Conservation (phyloP, 2,329 filamentous ascomycete genomes). For the Dactylellina drechsleri region DNA sequence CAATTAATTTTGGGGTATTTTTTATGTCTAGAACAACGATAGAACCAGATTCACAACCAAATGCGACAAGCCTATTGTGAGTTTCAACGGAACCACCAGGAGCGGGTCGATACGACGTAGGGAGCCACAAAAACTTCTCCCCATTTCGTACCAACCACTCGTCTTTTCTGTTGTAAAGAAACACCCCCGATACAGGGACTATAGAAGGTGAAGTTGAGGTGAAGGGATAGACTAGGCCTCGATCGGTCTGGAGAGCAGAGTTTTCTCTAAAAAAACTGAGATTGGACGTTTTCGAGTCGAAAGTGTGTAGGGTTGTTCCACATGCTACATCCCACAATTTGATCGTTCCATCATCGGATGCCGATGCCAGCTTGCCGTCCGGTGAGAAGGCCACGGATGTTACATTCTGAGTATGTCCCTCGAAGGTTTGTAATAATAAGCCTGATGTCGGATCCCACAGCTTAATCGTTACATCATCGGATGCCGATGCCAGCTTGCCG, state of each 20-base stretch:
- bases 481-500: slow-evolving; percentile 28
- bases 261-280: too few relatives aligned
- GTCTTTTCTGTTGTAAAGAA: background rate
- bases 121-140: background rate
- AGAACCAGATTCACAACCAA: too few relatives aligned
- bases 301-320: too few relatives aligned
- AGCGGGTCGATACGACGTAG: background rate
- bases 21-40: too few relatives aligned
- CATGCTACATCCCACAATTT: background rate
- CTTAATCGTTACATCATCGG: background rate
- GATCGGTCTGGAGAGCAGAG: too few relatives aligned
- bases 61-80: too few relatives aligned
- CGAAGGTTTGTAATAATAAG: background rate
- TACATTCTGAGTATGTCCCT: background rate
- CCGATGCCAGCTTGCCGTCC: background rate
- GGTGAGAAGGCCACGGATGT: background rate
- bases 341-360: background rate
- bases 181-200: too few relatives aligned
- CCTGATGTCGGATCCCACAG: slow-evolving; percentile 60
- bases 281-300: too few relatives aligned
- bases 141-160: background rate
- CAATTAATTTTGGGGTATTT: too few relatives aligned
- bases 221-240: too few relatives aligned
- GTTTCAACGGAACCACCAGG: too few relatives aligned
- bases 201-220: too few relatives aligned